Evolutionary conservation across 2,329 filamentous ascomycete genomes (phyloP), one percentile per base, ranked within the genome.

Genomic region (Penicillium sp.): DNA sequence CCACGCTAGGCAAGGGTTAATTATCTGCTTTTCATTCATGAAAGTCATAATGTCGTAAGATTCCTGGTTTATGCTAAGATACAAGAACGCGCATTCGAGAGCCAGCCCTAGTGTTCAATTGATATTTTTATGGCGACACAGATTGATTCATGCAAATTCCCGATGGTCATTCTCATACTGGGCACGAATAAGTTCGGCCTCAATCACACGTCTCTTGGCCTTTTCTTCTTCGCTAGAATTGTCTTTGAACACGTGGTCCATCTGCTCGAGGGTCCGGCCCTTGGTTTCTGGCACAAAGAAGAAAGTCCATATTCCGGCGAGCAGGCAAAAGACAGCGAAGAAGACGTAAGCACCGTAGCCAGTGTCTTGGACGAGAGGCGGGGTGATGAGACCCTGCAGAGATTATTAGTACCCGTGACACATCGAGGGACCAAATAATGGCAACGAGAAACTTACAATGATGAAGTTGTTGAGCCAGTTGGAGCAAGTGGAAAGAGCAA

Each of bases 381-480:
- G 86, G 0, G 85, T 87, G 29, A 88, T 80, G 63, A 88, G 79
- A 35, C 87, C 85, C 50, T 75, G 21, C 25, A 15, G 21, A 31
- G 54, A 53, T 47, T 18, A 46, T 38, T 34, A 54, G 35, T 34
- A 18, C 50, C 2, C 3, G 7, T 1, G 56, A 70, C 72, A 10
- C 3, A 39, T 13, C 2, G 16, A 23, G 31, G 1, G 27, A n/a
- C n/a, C n/a, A 3, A 16, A 16, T 9, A 13, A 41, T 6, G 4
- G 29, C 7, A 12, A 12, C 0, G 3, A 73, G 53, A 10, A 29
- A 65, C 68, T 64, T 54, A 74, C 74, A 27, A 86, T 82, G 48
- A 85, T 80, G 59, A 87, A 86, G 66, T 87, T 86, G 66, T 81
- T 83, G 3, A 86, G 69, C 79, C 87, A 89, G 70, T 85, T 86